phyloP scores from a whole-genome alignment of 306 rosid genomes.

The Fragaria iinumae region DNA sequence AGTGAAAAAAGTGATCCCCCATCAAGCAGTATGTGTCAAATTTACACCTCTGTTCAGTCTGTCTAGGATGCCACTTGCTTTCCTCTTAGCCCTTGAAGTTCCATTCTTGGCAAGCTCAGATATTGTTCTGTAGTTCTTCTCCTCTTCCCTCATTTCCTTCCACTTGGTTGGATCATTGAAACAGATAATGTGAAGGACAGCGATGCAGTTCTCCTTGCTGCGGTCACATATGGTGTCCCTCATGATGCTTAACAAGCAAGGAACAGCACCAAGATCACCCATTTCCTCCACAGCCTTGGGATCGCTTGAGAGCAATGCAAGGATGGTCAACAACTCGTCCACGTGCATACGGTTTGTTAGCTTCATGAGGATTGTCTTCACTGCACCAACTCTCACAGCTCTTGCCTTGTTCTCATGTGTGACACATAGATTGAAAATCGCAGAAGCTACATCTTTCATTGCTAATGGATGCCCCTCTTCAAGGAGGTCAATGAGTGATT shows the following conservation, averaged over 20 bases:
- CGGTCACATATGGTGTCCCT: slow-evolving; percentile 66
- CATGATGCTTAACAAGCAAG: slow-evolving; percentile 57
- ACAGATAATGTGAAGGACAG: slow-evolving; percentile 70
- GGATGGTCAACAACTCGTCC: slow-evolving; percentile 72
- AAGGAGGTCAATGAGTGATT: slow-evolving; percentile 62
- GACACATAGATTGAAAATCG: slow-evolving; percentile 72
- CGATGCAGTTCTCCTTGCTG: slow-evolving; percentile 76
- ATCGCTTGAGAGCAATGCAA: slow-evolving; percentile 70
- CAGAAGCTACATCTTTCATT: slow-evolving; percentile 85
- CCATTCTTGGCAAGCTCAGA: slow-evolving; percentile 75
- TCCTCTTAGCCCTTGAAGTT: slow-evolving; percentile 88
- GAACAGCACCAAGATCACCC: slow-evolving; percentile 70
- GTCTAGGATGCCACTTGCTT: slow-evolving; percentile 87
- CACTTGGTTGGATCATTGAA: slow-evolving; percentile 65
- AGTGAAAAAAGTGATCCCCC: slow-evolving; percentile 16
- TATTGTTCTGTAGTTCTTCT: slow-evolving; percentile 55
- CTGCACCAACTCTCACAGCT: slow-evolving; percentile 67
- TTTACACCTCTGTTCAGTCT: slow-evolving; percentile 72
- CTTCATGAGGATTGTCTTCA: slow-evolving; percentile 59
- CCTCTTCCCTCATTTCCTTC: slow-evolving; percentile 81
- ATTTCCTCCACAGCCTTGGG: slow-evolving; percentile 72
- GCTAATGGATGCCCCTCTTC: slow-evolving; percentile 80
- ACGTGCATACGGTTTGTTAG: slow-evolving; percentile 44
- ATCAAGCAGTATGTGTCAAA: slow-evolving; percentile 79
- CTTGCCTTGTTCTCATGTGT: slow-evolving; percentile 76